phyloP scores from a whole-genome alignment of 768 basidiomycete species.

The Paxillus rubicundulus region DNA sequence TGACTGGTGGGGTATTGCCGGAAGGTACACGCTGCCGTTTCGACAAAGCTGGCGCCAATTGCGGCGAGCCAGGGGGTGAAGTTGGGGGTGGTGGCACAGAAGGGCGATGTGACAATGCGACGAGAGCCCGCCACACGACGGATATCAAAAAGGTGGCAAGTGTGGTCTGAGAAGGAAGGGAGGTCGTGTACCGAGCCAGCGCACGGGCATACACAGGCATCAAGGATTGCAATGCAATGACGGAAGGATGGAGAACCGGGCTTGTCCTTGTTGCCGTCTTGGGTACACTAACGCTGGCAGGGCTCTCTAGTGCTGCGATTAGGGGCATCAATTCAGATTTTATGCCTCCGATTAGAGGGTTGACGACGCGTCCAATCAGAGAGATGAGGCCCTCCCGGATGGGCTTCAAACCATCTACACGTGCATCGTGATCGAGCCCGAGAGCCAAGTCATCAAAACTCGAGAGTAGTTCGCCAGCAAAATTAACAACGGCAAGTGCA shows the following conservation, averaged over 20 bases:
- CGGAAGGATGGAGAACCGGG: slow-evolving; percentile 50
- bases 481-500: slow-evolving; percentile 63
- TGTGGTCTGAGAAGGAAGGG: slow-evolving; percentile 52
- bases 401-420: slow-evolving; percentile 66
- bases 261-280: slow-evolving; percentile 18
- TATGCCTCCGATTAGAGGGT: slow-evolving; percentile 61
- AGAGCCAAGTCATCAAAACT: slow-evolving; percentile 65
- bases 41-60: slow-evolving; percentile 25
- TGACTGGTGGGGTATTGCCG: slow-evolving; percentile 49
- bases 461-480: slow-evolving; percentile 72
- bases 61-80: slow-evolving; percentile 40
- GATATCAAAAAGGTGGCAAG: slow-evolving; percentile 73
- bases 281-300: slow-evolving; percentile 28
- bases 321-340: slow-evolving; percentile 59
- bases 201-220: slow-evolving; percentile 62
- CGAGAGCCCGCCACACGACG: slow-evolving; percentile 69
- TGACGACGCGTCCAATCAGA: slow-evolving; percentile 61
- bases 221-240: slow-evolving; percentile 53
- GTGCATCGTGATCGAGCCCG: slow-evolving; percentile 56
- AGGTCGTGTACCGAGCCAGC: slow-evolving; percentile 53
- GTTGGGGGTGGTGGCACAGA: slow-evolving; percentile 34
- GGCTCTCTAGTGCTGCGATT: slow-evolving; percentile 58
- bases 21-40: slow-evolving; percentile 43
- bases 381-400: slow-evolving; percentile 72
- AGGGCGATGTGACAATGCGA: slow-evolving; percentile 64